Base-by-base conservation (phyloP, 179 eudicot genomes). In the Spergularia azorica region DNA sequence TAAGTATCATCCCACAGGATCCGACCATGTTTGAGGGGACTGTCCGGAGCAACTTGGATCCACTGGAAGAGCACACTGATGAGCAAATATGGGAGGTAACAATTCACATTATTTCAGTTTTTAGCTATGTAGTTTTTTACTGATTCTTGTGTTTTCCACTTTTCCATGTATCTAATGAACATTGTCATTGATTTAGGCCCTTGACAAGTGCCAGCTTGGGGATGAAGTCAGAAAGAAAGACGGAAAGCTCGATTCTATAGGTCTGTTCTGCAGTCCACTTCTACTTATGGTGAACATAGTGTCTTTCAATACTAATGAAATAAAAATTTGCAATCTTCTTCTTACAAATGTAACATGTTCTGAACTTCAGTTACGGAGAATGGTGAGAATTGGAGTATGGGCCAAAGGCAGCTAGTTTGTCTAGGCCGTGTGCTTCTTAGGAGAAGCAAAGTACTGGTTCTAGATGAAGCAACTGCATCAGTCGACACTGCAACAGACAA, bases 1-100 rank as follows among this genome's bases (percentile, higher is more conserved):
- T 90, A 57, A 90, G 91, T 83, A 90, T 90, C 62, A 90, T 90
- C 57, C 91, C 94, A 0, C 94, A 90, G 68, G 94, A 90, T 72
- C 94, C 94, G 43, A 90, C 94, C 78, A 88, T 90, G 91, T 90
- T 90, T 61, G 89, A 90, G 80, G 94, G 94, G 51, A 87, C 88
- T n/a, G 79, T 90, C 1, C 83, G 94, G 56, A 87, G 85, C 76
- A 90, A 90, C 79, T 77, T 90, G 71, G 94, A 90, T 57, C 94
- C 91, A 12, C 90, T 90, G 50, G 91, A 84, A 78, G 89, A 90
- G 79, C 81, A 86, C 59, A 65, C 88, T 6, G 94, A 90, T 78
- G 91, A 88, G 38, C 87, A 88, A 62, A 90, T 90, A 64, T 90
- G 94, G 94, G 91, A 88, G 85, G 90, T 89, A 74, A 16, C 15